Conservation (phyloP, 768 basidiomycete species). For the button mushroom (Agaricus bisporus) region DNA sequence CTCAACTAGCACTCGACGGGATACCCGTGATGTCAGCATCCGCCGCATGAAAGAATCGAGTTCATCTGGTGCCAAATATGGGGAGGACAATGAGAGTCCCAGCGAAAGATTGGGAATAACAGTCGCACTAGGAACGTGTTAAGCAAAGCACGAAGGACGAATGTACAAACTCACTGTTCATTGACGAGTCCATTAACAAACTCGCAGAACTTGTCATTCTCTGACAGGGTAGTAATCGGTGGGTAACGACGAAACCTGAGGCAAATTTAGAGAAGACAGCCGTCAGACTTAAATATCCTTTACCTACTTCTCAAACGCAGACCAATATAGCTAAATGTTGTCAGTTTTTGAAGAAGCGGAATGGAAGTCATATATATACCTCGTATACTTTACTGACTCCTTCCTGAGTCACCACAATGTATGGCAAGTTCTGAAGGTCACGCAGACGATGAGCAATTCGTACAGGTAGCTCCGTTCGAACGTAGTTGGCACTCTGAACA, state of each 20-base stretch:
- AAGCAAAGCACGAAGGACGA: conserved; percentile 1
- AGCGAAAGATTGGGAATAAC: conserved; percentile 81
- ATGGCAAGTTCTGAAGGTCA: conserved; percentile 82
- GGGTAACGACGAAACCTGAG: conserved; percentile 69
- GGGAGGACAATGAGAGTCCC: conserved; percentile 81
- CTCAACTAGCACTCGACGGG: conserved; percentile 81
- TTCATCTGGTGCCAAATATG: conserved; percentile 67
- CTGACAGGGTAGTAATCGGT: conserved; percentile 58
- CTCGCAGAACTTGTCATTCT: conserved; percentile 75
- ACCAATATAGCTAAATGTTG: conserved; percentile 69
- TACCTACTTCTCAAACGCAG: conserved; percentile 74
- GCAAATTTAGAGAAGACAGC: conserved; percentile 9
- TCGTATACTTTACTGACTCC: conserved; percentile 80
- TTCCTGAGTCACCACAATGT: conserved; percentile 82
- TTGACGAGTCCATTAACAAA: conserved; percentile 60
- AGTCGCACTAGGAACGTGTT: conserved; percentile 40
- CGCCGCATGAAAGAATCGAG: conserved; percentile 86
- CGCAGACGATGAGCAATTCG: conserved; percentile 83
- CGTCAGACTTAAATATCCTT: background rate
- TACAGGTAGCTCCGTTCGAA: conserved; percentile 83
- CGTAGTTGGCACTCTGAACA: conserved; percentile 79
- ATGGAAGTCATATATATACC: conserved; percentile 32
- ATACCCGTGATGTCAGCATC: conserved; percentile 89
- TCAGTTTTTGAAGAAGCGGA: background rate
- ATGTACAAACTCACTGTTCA: conserved; percentile 56